These are phyloP conservation scores for Penstemon davidsonii DNA, from an alignment of 257 asterid genomes.

Conservation along the genomic window DNA sequence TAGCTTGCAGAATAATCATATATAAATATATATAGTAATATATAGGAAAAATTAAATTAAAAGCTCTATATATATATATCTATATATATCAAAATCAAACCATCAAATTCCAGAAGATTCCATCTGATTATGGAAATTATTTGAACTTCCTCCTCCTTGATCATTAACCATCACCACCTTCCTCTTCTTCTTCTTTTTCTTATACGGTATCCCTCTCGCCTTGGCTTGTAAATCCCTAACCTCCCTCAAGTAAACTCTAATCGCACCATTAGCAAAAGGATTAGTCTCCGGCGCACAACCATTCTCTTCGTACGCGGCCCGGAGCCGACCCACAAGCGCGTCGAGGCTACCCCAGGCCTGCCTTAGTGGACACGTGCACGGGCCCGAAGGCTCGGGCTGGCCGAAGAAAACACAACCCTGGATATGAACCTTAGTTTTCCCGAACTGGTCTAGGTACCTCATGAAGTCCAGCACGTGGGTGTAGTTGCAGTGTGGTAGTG, in stretches of 20 bases:
- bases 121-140: slow-evolving; percentile 35
- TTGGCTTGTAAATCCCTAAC: slow-evolving; percentile 74
- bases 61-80: slow-evolving; percentile 33
- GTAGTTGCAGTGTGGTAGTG: slow-evolving; percentile 65
- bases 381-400: slow-evolving; percentile 73
- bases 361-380: slow-evolving; percentile 67
- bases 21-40: no score
- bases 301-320: slow-evolving; percentile 88
- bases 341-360: slow-evolving; percentile 98
- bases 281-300: slow-evolving; percentile 73
- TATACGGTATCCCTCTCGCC: slow-evolving; percentile 85
- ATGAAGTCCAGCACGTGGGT: slow-evolving; percentile 75
- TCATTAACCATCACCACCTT: slow-evolving; percentile 24
- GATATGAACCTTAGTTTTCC: slow-evolving; percentile 81
- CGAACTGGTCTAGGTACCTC: slow-evolving; percentile 80
- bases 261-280: slow-evolving; percentile 83
- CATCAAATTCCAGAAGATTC: slow-evolving; percentile 33
- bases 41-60: background rate
- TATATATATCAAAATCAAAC: slow-evolving; percentile 1
- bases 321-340: slow-evolving; percentile 75
- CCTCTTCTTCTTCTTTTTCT: slow-evolving; percentile 80
- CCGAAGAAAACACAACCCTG: slow-evolving; percentile 75
- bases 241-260: slow-evolving; percentile 67
- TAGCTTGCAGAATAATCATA: background rate
- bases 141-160: slow-evolving; percentile 19